Base-by-base conservation (phyloP, 495 filamentous ascomycete genomes). In the Xanthoparmelia taractica region DNA sequence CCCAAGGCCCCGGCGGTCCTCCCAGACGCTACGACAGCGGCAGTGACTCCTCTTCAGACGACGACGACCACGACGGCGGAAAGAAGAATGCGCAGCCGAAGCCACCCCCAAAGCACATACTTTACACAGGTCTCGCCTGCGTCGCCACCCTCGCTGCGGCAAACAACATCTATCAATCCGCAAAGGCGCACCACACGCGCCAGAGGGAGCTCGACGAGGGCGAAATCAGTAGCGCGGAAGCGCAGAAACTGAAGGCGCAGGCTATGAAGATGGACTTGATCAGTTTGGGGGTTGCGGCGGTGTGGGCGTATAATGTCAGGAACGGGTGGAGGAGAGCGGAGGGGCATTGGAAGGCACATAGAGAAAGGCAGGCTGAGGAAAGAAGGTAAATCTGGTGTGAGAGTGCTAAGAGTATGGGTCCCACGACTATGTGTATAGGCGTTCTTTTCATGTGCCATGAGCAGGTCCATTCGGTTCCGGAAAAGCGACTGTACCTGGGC, bases 151-250 rank as follows among this genome's bases (percentile, higher is more conserved):
- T 69, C 20, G 62, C 62, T 12, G 67, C 67, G 7, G 59, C 37
- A 8, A 69, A 69, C 47, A 68, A 65, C 20, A 59, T 69, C 34
- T 68, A 68, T 23, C 67, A 69, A 34, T 58, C 65, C 23, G 59
- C 59, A 2, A 68, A 68, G 27, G 67, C 67, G 15, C 65, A 69
- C 47, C 55, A 65, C 27, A 37, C 56, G 6, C 65, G 67, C n/a
- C 47, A 27, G 23, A 56, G 50, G 34, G 34, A 63, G 36, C 18
- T 65, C 15, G 48, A 60, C 18, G 33, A 57, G n/a, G 65, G 65
- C 18, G 43, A 60, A 37, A 57, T 69, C 18, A 57, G 29, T 5
- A 20, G 25, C 10, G 29, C 41, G 18, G 67, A 67, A 60, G 55
- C 57, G 38, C 37, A 41, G 31, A 58, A 63, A 8, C 8, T 52